Percentiles rank a stretch among this genome's conserved stretches.
Conservation (phyloP, 164 flowering plant genomes). For the Tetrastigma voinierianum region DNA sequence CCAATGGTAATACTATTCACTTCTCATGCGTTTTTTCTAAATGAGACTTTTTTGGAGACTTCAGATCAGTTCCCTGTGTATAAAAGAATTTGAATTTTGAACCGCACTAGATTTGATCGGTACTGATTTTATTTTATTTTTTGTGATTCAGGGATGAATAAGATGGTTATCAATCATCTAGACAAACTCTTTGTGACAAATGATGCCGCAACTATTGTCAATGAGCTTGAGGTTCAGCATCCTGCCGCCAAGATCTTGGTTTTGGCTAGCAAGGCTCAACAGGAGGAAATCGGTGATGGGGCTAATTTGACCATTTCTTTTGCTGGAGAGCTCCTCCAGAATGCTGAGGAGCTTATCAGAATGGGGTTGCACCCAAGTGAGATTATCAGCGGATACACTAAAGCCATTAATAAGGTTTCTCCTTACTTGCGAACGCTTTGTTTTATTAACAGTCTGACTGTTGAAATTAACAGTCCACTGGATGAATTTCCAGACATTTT, state of each 20-base stretch:
- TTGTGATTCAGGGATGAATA: conserved; percentile 75
- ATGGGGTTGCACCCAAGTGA: conserved; percentile 95
- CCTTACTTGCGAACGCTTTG: background rate
- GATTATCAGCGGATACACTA: conserved; percentile 83
- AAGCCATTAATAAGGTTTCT: conserved; percentile 72
- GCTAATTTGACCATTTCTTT: conserved; percentile 87
- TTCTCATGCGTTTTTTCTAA: background rate
- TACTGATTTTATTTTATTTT: background rate
- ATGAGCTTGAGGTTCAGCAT: conserved; percentile 94
- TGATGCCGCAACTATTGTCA: conserved; percentile 94
- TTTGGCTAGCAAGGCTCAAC: conserved; percentile 91
- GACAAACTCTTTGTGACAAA: conserved; percentile 95
- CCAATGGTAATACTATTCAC: conserved; percentile 58
- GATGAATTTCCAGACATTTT: background rate
- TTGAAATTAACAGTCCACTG: too few species aligned
- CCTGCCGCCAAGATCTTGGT: conserved; percentile 96
- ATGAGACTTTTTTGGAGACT: background rate
- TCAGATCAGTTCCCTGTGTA: background rate
- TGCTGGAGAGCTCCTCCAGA: conserved; percentile 84
- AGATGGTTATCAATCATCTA: conserved; percentile 94
- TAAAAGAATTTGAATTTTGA: background rate
- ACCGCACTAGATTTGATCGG: background rate
- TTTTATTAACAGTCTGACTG: too few species aligned
- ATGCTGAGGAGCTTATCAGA: conserved; percentile 89
- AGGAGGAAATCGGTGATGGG: conserved; percentile 97